Base-by-base conservation (phyloP, 2,329 filamentous ascomycete species). In the Plectosphaerella sp. region DNA sequence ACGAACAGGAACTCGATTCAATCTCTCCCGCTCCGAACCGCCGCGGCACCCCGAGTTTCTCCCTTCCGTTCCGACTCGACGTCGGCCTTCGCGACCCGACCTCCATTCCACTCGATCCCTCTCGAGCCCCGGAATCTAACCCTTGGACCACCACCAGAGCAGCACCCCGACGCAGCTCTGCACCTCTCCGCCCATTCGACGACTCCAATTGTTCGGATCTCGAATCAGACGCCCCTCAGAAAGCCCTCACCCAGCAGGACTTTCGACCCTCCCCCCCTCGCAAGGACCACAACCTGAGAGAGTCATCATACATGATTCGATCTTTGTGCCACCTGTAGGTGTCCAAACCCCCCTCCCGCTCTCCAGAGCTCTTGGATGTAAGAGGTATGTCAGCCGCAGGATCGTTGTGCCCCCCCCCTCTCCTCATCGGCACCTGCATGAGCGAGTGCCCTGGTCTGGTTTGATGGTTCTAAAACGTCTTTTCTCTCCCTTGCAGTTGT, bases 1-100 rank as follows among this genome's bases (percentile, higher is more conserved):
- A 64, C 66, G 56, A 66, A 64, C 64, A 72, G 68, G 72, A 74
- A 74, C 71, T 70, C 64, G 62, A 64, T 59, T 63, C 59, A 55
- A 55, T 56, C 58, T 58, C 59, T 61, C 62, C 59, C 59, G 59
- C 58, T 62, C 59, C 54, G 49, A 54, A 54, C 49, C 45, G 36
- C 46, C 54, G 52, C 61, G 58, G 64, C 65, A 64, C 64, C 63
- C 67, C 61, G 60, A 61, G 59, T 58, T 33, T 33, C 61, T 66
- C 64, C 67, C 68, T 70, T 72, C 66, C 64, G 63, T 64, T 57
- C 59, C 57, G 36, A 36, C 52, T 52, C 42, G 52, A 57, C 52
- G 50, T 48, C 55, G 50, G 46, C 37, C 50, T 43, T 36, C 14
- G 22, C 43, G 53, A 37, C 39, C 20, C 45, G 25, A 52, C 52